phyloP scores from a whole-genome alignment of 306 rosid species.

The Abrus pulchellus region DNA sequence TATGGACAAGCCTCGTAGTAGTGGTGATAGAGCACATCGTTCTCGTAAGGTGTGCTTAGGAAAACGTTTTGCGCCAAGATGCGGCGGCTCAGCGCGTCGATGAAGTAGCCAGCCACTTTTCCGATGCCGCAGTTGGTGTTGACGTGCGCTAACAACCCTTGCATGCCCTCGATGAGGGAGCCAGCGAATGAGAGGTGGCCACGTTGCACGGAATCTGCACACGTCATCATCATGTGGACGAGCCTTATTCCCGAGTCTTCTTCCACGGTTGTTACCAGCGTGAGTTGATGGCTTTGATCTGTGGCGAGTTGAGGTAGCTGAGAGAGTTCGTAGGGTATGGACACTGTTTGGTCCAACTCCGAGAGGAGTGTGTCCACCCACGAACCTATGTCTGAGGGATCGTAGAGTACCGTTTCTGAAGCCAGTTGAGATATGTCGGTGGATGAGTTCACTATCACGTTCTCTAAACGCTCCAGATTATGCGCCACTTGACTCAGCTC shows the following conservation, averaged over 20 bases:
- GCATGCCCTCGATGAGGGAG: slow-evolving; percentile 86
- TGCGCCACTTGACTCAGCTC: slow-evolving; percentile 80
- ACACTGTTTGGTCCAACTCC: slow-evolving; percentile 58
- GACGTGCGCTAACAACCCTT: slow-evolving; percentile 60
- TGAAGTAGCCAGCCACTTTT: slow-evolving; percentile 86
- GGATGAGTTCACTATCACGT: slow-evolving; percentile 69
- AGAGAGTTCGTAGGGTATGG: slow-evolving; percentile 63
- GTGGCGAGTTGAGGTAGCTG: slow-evolving; percentile 53
- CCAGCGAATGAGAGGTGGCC: slow-evolving; percentile 76
- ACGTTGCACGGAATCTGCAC: slow-evolving; percentile 84
- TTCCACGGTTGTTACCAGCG: slow-evolving; percentile 64
- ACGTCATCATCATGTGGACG: slow-evolving; percentile 81
- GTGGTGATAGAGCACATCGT: slow-evolving; percentile 76
- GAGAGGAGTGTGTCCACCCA: slow-evolving; percentile 90
- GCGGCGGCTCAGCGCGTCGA: slow-evolving; percentile 83
- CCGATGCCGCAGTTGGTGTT: slow-evolving; percentile 84
- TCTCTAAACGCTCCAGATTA: slow-evolving; percentile 71
- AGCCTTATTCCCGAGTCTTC: slow-evolving; percentile 89
- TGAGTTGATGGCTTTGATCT: slow-evolving; percentile 46
- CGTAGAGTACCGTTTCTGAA: slow-evolving; percentile 68
- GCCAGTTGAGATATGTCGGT: slow-evolving; percentile 70
- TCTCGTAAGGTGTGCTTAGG: slow-evolving; percentile 48
- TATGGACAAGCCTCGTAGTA: slow-evolving; percentile 91
- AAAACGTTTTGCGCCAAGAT: slow-evolving; percentile 48
- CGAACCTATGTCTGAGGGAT: slow-evolving; percentile 76